These are phyloP conservation scores for Cystobasidiaceae sp. DNA, from an alignment of 1,284 basidiomycete species.

Conservation along the genomic window DNA sequence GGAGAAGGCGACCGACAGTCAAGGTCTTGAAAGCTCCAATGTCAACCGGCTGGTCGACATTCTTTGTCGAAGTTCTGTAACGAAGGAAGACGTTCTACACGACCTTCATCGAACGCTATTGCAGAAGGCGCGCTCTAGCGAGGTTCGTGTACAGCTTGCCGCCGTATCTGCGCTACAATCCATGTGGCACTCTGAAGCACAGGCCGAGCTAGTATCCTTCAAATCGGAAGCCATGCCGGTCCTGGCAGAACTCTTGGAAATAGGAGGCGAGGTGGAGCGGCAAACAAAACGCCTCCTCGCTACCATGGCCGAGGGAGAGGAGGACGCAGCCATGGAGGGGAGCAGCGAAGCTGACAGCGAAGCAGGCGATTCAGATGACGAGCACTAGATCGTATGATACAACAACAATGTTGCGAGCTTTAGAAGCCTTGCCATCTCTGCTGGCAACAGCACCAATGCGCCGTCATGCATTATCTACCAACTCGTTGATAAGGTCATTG, in stretches of 20 bases:
- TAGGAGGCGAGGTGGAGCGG: conserved; percentile 66
- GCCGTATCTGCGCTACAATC: conserved; percentile 65
- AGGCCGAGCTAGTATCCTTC: conserved; percentile 63
- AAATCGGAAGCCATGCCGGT: conserved; percentile 73
- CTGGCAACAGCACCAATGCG: not conserved
- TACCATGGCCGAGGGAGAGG: conserved; percentile 40
- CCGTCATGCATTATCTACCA: conserved; percentile 10
- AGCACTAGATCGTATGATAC: not conserved
- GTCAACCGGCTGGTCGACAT: conserved; percentile 48
- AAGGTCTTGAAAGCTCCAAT: too few species aligned
- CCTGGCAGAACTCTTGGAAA: conserved; percentile 71
- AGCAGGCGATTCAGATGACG: not conserved
- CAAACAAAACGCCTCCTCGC: conserved; percentile 53
- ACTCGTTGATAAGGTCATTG: conserved; percentile 22
- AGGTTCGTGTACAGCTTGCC: conserved; percentile 59
- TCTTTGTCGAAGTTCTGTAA: conserved; percentile 30
- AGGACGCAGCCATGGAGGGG: conserved; percentile 19
- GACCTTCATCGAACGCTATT: conserved; percentile 75
- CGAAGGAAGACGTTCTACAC: conserved; percentile 61
- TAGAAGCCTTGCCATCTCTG: not conserved
- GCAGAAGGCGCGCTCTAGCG: conserved; percentile 78
- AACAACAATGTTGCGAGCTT: not conserved
- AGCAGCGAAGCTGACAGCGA: not conserved
- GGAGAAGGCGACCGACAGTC: too few species aligned
- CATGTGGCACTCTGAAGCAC: conserved; percentile 64